Base-by-base conservation (phyloP, 2,329 filamentous ascomycete species). In the Elsinoe australis region DNA sequence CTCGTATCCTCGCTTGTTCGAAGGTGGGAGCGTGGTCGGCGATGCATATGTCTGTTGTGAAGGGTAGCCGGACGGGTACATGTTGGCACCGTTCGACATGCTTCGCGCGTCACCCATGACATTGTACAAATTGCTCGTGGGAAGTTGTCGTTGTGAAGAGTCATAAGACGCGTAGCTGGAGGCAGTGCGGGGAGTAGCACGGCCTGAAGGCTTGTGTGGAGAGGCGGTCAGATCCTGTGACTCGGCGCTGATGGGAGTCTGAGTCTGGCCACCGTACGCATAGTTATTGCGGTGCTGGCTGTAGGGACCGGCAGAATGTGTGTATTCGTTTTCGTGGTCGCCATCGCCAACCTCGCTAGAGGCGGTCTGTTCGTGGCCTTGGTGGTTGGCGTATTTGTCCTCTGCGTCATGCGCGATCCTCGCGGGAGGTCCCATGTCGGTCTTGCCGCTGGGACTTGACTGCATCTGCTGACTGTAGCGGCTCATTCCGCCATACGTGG, bases 381-480 rank as follows among this genome's bases (percentile, higher is more conserved):
- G 45, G 12, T 24, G 45, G 12, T 24, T 22, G 34, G 45, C 71
- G 52, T 85, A 80, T 36, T 77, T 69, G 49, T 79, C 74, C 53
- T 87, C 83, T 21, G 68, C 65, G 49, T 82, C 75, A 3, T 74
- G 67, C 44, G 79, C 76, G 29, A 77, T 69, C 35, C 77, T 71
- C 39, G 85, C 78, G 8, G 87, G 87, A 15, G 88, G 87, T 0
- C 83, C 87, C 87, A 95, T 94, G 57, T 94, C 87, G 52, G 73
- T 85, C 72, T 94, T 94, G 52, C 87, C 75, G 58, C 90, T 92
- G 5, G 75, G 68, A 58, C 71, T 74, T 38, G 75, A 61, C 48
- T 73, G 70, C 52, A 76, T 61, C 7, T 21, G 26, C 51, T 71
- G 70, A 15, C 69, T 70, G 57, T 89, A 90, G 32, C 76, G 75